Evolutionary conservation across 495 filamentous ascomycete species (phyloP).

Genomic region (Chlorociboria aeruginascens): DNA sequence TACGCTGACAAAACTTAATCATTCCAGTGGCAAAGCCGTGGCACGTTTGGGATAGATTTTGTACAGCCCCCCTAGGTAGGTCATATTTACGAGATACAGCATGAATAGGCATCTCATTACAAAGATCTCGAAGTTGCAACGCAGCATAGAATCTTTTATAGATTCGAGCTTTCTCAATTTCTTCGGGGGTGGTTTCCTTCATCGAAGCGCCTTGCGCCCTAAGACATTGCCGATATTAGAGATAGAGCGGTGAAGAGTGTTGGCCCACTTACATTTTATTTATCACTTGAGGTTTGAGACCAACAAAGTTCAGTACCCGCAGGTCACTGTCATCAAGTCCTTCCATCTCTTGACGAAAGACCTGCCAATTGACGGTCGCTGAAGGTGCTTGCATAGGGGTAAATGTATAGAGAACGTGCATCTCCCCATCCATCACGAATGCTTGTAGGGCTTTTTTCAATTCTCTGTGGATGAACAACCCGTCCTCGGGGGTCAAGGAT

Average conservation of each 20-base stretch:
- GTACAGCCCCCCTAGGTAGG: slow-evolving; percentile 56
- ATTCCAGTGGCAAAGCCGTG: slow-evolving; percentile 71
- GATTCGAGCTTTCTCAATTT: slow-evolving; percentile 47
- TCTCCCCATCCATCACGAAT: slow-evolving; percentile 76
- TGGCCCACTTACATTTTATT: slow-evolving; percentile 50
- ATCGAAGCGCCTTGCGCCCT: slow-evolving; percentile 61
- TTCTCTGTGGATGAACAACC: slow-evolving; percentile 62
- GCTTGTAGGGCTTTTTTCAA: slow-evolving; percentile 53
- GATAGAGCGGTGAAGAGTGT: neutral
- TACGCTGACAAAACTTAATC: slow-evolving; percentile 53
- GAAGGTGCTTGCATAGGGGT: slow-evolving; percentile 53
- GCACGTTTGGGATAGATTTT: slow-evolving; percentile 62
- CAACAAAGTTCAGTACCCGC: slow-evolving; percentile 55
- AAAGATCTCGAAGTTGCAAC: slow-evolving; percentile 69
- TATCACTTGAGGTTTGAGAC: slow-evolving; percentile 56
- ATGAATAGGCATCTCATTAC: slow-evolving; percentile 66
- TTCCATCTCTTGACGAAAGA: slow-evolving; percentile 61
- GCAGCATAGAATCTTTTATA: slow-evolving; percentile 73
- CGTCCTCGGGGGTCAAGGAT: slow-evolving; percentile 63
- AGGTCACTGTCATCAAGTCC: slow-evolving; percentile 57
- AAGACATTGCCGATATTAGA: slow-evolving; percentile 18
- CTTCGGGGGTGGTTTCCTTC: slow-evolving; percentile 48
- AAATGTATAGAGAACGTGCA: slow-evolving; percentile 76
- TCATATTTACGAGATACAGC: slow-evolving; percentile 57
- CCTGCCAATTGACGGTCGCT: slow-evolving; percentile 55